Conservation (phyloP, 257 asterid species). For the Solanum piurae region DNA sequence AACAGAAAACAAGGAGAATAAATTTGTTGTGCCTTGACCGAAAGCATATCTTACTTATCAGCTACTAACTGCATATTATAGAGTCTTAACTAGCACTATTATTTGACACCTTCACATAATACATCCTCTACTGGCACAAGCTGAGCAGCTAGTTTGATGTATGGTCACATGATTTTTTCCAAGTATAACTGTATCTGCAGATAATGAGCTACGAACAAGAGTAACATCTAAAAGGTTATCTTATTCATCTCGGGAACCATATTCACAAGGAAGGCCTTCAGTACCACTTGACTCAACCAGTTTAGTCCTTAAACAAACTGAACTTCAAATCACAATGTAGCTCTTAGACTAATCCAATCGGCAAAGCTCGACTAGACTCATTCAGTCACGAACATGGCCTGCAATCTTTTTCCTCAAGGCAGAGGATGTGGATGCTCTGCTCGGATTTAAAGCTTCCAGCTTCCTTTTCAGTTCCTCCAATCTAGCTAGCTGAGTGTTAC, state of each 20-base stretch:
- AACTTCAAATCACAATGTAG: neutral
- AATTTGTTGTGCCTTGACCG: neutral
- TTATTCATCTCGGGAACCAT: neutral
- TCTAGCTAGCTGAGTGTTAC: slow-evolving; percentile 62
- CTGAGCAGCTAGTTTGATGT: neutral
- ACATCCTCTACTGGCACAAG: neutral
- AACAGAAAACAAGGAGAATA: neutral
- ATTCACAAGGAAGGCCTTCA: neutral
- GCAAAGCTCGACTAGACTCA: neutral
- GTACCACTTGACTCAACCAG: neutral
- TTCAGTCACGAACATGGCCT: neutral
- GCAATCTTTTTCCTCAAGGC: slow-evolving; percentile 1
- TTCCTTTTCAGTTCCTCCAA: slow-evolving; percentile 87
- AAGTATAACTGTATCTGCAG: neutral
- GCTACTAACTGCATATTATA: neutral
- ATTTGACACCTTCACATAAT: neutral
- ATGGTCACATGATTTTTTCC: neutral
- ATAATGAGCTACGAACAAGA: neutral
- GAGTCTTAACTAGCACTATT: neutral
- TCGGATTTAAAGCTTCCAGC: slow-evolving; percentile 76
- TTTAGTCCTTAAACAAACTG: neutral
- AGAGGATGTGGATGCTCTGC: slow-evolving; percentile 39
- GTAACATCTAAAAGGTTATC: neutral
- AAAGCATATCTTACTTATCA: neutral
- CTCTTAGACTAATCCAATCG: neutral